Evolutionary conservation across 2,329 filamentous ascomycete species (phyloP).

Genomic region (Fusarium cicatricum): DNA sequence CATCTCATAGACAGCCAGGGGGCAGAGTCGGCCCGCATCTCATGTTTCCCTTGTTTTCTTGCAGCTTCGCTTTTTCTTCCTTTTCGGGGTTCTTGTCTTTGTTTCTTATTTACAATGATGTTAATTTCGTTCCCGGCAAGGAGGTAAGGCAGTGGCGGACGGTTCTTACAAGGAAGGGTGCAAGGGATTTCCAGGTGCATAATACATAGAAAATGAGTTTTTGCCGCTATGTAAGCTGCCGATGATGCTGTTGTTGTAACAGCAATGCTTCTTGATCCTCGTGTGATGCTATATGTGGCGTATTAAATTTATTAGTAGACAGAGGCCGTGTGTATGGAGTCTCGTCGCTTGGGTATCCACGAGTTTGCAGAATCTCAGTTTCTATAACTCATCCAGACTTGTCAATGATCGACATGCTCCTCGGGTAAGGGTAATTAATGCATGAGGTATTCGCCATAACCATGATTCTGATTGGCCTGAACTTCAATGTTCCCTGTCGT

Average conservation of each 20-base stretch:
- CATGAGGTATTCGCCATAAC: no score
- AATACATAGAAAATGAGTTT: conserved; percentile 43
- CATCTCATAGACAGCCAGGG: conserved; percentile 42
- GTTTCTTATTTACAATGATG: conserved; percentile 28
- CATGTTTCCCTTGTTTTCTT: conserved; percentile 37
- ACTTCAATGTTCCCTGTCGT: no score
- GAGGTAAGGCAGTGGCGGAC: conserved; percentile 41
- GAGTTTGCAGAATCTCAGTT: no score
- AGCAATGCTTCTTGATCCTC: neutral
- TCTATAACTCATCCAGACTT: no score
- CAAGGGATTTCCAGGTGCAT: conserved; percentile 41
- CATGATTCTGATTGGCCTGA: no score
- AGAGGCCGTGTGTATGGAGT: no score
- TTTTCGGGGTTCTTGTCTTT: conserved; percentile 35
- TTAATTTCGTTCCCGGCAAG: conserved; percentile 37
- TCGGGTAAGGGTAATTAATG: no score
- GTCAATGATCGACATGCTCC: no score
- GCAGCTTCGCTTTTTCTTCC: conserved; percentile 36
- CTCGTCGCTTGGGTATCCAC: no score
- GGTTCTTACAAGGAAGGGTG: conserved; percentile 34
- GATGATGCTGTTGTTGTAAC: conserved; percentile 14
- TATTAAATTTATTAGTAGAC: no score
- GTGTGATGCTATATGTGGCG: neutral
- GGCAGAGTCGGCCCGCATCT: conserved; percentile 38
- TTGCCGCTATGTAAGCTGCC: conserved; percentile 34